Conservation (phyloP, 2,329 filamentous ascomycete species). For the Trichoderma endophyticum region DNA sequence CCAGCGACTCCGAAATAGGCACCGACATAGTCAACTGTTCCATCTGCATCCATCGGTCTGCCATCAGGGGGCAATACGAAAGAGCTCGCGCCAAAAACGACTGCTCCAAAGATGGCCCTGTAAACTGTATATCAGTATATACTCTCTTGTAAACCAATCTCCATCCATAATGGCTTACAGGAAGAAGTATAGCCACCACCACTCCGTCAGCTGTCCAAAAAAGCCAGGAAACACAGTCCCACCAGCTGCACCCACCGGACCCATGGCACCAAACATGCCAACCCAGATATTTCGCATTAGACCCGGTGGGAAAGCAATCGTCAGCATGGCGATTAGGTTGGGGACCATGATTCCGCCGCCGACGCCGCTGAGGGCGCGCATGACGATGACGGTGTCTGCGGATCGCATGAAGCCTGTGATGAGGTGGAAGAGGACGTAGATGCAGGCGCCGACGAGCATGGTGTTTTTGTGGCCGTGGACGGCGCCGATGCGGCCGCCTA, state of each 20-base stretch:
- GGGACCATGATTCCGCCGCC: slow-evolving; percentile 52
- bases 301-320: slow-evolving; percentile 46
- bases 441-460: slow-evolving; percentile 42
- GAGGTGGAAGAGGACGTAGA: slow-evolving; percentile 43
- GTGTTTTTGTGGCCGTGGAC: slow-evolving; percentile 51
- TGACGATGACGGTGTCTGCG: slow-evolving; percentile 41
- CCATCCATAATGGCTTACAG: background rate
- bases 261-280: slow-evolving; percentile 45
- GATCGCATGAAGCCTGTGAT: slow-evolving; percentile 42
- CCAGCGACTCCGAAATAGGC: slow-evolving; percentile 37
- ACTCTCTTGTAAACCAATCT: background rate
- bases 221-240: slow-evolving; percentile 41
- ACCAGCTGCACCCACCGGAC: slow-evolving; percentile 44
- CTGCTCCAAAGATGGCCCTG: background rate
- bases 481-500: slow-evolving; percentile 50
- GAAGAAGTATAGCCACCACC: slow-evolving; percentile 16
- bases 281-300: slow-evolving; percentile 43
- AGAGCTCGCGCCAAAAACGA: background rate
- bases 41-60: slow-evolving; percentile 25
- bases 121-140: background rate
- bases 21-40: slow-evolving; percentile 36
- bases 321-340: slow-evolving; percentile 50
- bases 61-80: slow-evolving; percentile 21
- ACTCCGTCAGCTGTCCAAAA: slow-evolving; percentile 19
- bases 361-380: slow-evolving; percentile 45